These are phyloP conservation scores for Melocanna baccifera DNA, from an alignment of 176 grass and related monocot genomes.

Conservation along the genomic window DNA sequence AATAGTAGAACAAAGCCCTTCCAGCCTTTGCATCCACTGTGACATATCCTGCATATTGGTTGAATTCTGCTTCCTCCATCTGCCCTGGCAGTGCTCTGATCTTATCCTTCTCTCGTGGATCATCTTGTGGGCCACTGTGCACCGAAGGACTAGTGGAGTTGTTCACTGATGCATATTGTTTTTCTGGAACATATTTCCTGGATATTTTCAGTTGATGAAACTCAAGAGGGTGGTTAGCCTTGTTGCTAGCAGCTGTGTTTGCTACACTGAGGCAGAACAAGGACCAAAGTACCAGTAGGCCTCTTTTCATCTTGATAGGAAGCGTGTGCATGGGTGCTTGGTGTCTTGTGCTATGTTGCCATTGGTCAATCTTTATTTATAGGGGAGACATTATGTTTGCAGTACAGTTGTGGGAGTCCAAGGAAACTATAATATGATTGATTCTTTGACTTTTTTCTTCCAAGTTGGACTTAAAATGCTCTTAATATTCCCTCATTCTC, in stretches of 20 bases:
- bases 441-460: slow-evolving; percentile 40
- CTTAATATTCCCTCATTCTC: slow-evolving; percentile 28
- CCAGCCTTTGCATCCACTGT: slow-evolving; percentile 53
- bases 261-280: slow-evolving; percentile 42
- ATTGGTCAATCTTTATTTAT: slow-evolving; percentile 58
- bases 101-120: slow-evolving; percentile 38
- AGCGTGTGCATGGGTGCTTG: slow-evolving; percentile 42
- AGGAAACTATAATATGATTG: slow-evolving; percentile 46
- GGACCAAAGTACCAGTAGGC: slow-evolving; percentile 46
- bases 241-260: slow-evolving; percentile 23
- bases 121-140: slow-evolving; percentile 15
- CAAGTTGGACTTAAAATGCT: slow-evolving; percentile 42
- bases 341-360: slow-evolving; percentile 36
- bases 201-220: slow-evolving; percentile 31
- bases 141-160: not conserved
- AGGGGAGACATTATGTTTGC: slow-evolving; percentile 35
- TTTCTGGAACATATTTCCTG: slow-evolving; percentile 24
- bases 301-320: slow-evolving; percentile 55
- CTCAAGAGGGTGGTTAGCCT: slow-evolving; percentile 34
- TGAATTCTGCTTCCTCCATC: slow-evolving; percentile 32
- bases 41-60: slow-evolving; percentile 68
- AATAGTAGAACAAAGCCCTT: slow-evolving; percentile 80
- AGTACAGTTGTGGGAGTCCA: slow-evolving; percentile 30
- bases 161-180: slow-evolving; percentile 7
- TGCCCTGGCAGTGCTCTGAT: slow-evolving; percentile 57